These are phyloP conservation scores for Combretum micranthum DNA, from an alignment of 345 rosid genomes.

Conservation along the genomic window DNA sequence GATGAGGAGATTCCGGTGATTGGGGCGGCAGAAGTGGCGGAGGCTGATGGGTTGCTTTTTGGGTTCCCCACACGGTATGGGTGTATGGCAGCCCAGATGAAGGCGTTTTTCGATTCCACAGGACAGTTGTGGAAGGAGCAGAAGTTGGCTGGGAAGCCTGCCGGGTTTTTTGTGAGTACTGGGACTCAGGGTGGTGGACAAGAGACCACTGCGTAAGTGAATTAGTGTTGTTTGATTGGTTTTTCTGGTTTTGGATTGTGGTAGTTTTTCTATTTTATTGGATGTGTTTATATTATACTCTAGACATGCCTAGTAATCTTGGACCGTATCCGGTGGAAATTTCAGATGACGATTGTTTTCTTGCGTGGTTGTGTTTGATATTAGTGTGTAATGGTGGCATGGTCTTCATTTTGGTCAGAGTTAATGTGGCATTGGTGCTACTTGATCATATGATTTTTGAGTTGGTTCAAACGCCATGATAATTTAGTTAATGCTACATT, in stretches of 20 bases:
- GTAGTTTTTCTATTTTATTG: not conserved
- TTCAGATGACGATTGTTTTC: not conserved
- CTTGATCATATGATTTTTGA: too few species aligned
- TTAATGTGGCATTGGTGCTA: too few species aligned
- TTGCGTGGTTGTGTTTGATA: too few species aligned
- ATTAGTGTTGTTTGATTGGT: not conserved
- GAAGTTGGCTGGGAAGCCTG: constrained; percentile 76
- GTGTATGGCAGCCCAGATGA: constrained; percentile 70
- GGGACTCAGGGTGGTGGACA: constrained; percentile 89
- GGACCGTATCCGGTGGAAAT: not conserved
- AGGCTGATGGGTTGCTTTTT: constrained; percentile 56
- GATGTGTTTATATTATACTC: not conserved
- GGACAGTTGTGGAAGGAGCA: constrained; percentile 50
- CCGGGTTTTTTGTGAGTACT: constrained; percentile 70
- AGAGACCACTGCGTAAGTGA: constrained; percentile 84
- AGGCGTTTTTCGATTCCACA: constrained; percentile 54
- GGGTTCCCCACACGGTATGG: constrained; percentile 74
- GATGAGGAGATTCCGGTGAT: constrained; percentile 31
- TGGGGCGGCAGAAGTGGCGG: constrained; percentile 28
- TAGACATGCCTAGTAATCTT: not conserved
- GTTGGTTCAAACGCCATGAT: too few species aligned
- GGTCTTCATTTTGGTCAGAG: too few species aligned
- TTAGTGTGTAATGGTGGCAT: too few species aligned
- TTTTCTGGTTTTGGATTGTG: not conserved
- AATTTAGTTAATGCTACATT: too few species aligned